phyloP scores from a whole-genome alignment of 1,139 yeast genomes.

The Candida sp. region DNA sequence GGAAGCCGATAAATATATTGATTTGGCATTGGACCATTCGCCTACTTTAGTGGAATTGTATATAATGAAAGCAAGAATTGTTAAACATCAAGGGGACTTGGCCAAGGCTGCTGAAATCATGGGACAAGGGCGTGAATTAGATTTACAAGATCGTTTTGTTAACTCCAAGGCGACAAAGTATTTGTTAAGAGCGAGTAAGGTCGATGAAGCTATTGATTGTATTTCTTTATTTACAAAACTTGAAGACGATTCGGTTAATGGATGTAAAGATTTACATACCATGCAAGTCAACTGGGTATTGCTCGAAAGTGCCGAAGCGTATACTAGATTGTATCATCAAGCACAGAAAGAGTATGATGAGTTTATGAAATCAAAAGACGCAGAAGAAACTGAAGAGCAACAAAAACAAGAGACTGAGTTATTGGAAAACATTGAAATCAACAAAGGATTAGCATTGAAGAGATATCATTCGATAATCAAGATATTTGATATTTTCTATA shows the following conservation, averaged over 20 bases:
- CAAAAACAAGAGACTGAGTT: conserved; percentile 30
- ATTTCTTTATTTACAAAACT: conserved; percentile 82
- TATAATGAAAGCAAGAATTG: conserved; percentile 75
- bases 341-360: conserved; percentile 14
- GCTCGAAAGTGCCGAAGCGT: conserved; percentile 82
- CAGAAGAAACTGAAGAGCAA: conserved; percentile 9
- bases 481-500: conserved; percentile 66
- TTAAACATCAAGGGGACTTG: conserved; percentile 66
- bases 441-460: conserved; percentile 74
- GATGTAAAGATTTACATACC: conserved; percentile 79
- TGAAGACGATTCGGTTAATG: conserved; percentile 70
- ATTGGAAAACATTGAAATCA: conserved; percentile 35
- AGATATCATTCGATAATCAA: conserved; percentile 67
- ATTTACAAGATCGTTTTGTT: conserved; percentile 87
- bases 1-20: conserved; percentile 54
- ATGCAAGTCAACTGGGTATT: conserved; percentile 95
- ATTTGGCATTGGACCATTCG: conserved; percentile 66
- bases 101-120: conserved; percentile 61
- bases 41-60: conserved; percentile 84
- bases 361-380: conserved; percentile 7
- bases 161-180: conserved; percentile 89
- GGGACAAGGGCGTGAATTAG: conserved; percentile 71
- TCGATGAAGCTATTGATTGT: conserved; percentile 71
- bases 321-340: conserved; percentile 35
- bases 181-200: conserved; percentile 71